Conservation (phyloP, 768 basidiomycete genomes). For the Coprinopsis marcescibilis region DNA sequence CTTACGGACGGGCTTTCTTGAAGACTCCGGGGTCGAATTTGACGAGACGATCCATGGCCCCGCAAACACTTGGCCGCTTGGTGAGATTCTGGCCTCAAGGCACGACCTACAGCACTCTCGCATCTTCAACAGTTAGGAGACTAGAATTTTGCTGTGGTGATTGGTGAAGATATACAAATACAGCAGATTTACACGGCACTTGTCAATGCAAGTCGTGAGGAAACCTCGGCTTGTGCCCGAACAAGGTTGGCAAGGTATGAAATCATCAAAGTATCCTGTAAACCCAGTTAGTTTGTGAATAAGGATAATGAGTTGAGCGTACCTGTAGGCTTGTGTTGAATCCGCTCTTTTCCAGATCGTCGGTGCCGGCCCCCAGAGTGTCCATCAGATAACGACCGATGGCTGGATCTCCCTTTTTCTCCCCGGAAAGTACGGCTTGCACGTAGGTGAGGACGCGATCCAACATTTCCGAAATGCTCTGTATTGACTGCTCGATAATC, state of each 20-base stretch:
- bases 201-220: slow-evolving; percentile 77
- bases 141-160: slow-evolving; percentile 12
- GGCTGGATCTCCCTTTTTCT: slow-evolving; percentile 71
- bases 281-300: slow-evolving; percentile 15
- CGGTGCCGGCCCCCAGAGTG: slow-evolving; percentile 67
- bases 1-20: slow-evolving; percentile 43
- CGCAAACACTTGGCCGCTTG: slow-evolving; percentile 92
- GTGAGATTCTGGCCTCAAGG: slow-evolving; percentile 83
- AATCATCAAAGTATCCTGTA: slow-evolving; percentile 87
- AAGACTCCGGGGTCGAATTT: slow-evolving; percentile 22
- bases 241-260: slow-evolving; percentile 92
- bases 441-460: slow-evolving; percentile 86
- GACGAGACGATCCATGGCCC: slow-evolving; percentile 51
- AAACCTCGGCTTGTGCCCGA: slow-evolving; percentile 89
- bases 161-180: slow-evolving; percentile 7
- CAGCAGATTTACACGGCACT: slow-evolving; percentile 32
- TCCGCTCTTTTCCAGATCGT: slow-evolving; percentile 61
- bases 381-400: slow-evolving; percentile 91
- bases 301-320: slow-evolving; percentile 11
- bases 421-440: slow-evolving; percentile 70
- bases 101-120: slow-evolving; percentile 95
- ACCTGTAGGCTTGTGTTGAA: slow-evolving; percentile 80
- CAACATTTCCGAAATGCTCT: slow-evolving; percentile 68
- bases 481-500: slow-evolving; percentile 68
- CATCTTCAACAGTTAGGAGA: slow-evolving; percentile 80